Evolutionary conservation across 345 rosid genomes (phyloP), one percentile per base, ranked within the genome.

Genomic region (Ceriops tagal): DNA sequence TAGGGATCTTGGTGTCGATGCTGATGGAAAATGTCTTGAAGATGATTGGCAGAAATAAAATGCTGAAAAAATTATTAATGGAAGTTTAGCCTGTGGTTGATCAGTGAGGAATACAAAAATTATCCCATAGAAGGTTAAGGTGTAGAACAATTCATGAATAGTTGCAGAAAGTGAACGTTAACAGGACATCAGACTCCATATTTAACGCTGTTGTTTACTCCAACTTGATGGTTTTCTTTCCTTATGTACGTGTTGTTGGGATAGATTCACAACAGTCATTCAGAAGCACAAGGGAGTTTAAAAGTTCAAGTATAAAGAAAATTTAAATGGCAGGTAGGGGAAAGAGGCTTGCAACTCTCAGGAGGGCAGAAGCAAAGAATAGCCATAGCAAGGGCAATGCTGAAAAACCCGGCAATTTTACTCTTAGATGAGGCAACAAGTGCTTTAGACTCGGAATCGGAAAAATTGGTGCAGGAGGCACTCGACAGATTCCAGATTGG

Each of bases 281-380:
- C 52, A 2, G 39, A 3, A 47, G 21, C 5, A 19, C 51, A 1
- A 21, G 30, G n/a, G 24, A 15, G 16, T 28, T 66, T 28, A 63
- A 20, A 39, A 26, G 27, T 26, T 26, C 37, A 64, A 6, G 61
- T 6, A 56, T 19, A 47, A 30, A 8, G 37, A 58, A 59, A 63
- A 73, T 34, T 34, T 34, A 34, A 80, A 81, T 93, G 83, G 78
- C 86, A 93, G 98, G 98, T 91, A 5, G 98, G 98, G 55, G 98
- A 93, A 75, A 93, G 98, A 76, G 98, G 98, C 49, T 62, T 93
- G 69, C 98, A 93, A 75, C 88, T 93, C 7, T 93, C 98, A 2
- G 98, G 98, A 74, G 98, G 98, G 55, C 98, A 93, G 81, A 93
- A 91, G 84, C 98, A 93, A 78, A 82, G 98, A 76, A 86, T 93